A percentile compares a stretch with the other conserved stretches of the same genome.
phyloP scores from a whole-genome alignment of 2,329 filamentous ascomycete species.

The Pseudogymnoascus sp. region DNA sequence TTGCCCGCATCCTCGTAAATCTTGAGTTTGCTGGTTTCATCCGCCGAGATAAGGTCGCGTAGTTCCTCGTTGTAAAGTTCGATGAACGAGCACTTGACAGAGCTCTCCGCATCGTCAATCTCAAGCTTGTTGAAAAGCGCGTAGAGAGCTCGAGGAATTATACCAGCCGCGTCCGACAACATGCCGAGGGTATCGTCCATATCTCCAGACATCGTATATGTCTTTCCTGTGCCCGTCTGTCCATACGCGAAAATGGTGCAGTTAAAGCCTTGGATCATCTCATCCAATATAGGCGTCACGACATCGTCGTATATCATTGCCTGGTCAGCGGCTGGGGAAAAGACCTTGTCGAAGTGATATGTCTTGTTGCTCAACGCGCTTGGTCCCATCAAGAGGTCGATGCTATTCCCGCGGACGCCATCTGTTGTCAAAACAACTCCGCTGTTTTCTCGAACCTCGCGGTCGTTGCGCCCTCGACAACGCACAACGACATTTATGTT shows the following conservation, averaged over 20 bases:
- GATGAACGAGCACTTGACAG: conserved; percentile 96
- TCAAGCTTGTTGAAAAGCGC: conserved; percentile 81
- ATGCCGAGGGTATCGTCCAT: conserved; percentile 83
- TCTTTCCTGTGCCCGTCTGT: conserved; percentile 96
- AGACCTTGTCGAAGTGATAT: conserved; percentile 95
- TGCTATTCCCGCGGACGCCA: conserved; percentile 74
- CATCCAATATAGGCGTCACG: conserved; percentile 83
- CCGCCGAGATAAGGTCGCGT: conserved; percentile 74
- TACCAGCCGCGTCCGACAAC: conserved; percentile 84
- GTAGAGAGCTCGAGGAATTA: conserved; percentile 86
- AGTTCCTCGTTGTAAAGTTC: conserved; percentile 98
- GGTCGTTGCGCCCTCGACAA: conserved; percentile 84
- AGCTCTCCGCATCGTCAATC: conserved; percentile 68
- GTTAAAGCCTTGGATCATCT: conserved; percentile 94
- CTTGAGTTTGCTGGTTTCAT: conserved; percentile 81
- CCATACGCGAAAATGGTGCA: conserved; percentile 99
- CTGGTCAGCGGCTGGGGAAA: conserved; percentile 90
- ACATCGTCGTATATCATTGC: conserved; percentile 92
- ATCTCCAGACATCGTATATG: conserved; percentile 98
- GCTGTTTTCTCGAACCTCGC: conserved; percentile 90
- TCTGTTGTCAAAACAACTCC: conserved; percentile 84
- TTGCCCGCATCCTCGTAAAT: conserved; percentile 88
- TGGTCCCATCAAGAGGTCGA: conserved; percentile 86
- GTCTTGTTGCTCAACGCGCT: conserved; percentile 91
- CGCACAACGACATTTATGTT: conserved; percentile 97